Base-by-base conservation (phyloP, 441 rosid species). In the Populus hybrid region DNA sequence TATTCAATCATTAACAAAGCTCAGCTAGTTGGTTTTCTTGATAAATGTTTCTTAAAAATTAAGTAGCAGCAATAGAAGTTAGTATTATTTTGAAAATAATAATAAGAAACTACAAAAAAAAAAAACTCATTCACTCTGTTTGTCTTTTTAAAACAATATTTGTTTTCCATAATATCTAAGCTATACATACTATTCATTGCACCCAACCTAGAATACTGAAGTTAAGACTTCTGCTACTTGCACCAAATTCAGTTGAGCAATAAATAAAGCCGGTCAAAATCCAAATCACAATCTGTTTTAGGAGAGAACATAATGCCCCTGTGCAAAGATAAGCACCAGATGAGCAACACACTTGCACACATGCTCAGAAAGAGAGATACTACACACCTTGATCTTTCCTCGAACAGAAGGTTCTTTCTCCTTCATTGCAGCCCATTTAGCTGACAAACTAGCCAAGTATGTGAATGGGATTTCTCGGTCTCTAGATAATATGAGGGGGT, bases 381-480 rank as follows among this genome's bases (percentile, higher is more conserved):
- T 61, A 53, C 21, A 38, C 76, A 96, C 98, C 96, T 94, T 94
- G 74, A 96, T 83, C 78, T 82, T 96, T 73, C 98, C 98, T 80
- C 74, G 86, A 72, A 94, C 81, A 76, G 81, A 87, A 70, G 84
- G 70, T 76, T 71, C 70, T 72, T 79, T 85, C 81, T 89, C 91
- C 87, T 87, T 88, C 80, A 76, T 71, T n/a, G 88, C 86, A 82
- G 91, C 91, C 96, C 97, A 90, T 79, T 88, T 91, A 78, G 90
- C 88, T 73, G 94, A 86, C 87, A 94, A 85, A 80, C 91, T 91
- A 67, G 98, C 94, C 59, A 96, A 82, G 87, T 96, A 96, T 7
- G 97, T 91, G 86, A 96, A 94, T 73, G 99, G 98, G 61, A 71
- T 88, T 86, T 91, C 96, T 32, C 65, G 82, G 59, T 87, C 85